phyloP scores from a whole-genome alignment of 2,329 filamentous ascomycete genomes.

The Pezicula rhizophila region DNA sequence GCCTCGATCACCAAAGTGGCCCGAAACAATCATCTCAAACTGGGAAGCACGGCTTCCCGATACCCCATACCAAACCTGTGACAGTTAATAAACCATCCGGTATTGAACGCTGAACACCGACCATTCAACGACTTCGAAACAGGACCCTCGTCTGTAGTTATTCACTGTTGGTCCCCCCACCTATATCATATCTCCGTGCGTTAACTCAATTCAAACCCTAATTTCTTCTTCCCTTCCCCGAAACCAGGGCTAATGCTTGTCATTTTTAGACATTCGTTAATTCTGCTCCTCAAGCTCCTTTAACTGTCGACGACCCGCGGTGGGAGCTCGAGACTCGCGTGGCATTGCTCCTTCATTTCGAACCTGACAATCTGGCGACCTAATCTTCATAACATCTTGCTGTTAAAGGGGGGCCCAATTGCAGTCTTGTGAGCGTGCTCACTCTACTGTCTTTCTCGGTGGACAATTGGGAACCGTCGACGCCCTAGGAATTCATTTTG shows the following conservation, averaged over 20 bases:
- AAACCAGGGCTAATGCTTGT: constrained; percentile 19
- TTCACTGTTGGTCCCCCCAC: constrained; percentile 1
- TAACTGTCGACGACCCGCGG: neutral
- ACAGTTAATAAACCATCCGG: constrained; percentile 3
- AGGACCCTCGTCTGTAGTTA: constrained; percentile 1
- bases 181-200: constrained; percentile 7
- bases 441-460: constrained; percentile 13
- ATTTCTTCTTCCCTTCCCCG: constrained; percentile 5
- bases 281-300: constrained; percentile 1
- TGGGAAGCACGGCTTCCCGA: constrained; percentile 14
- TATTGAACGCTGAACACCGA: constrained; percentile 2
- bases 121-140: constrained; percentile 5
- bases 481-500: neutral
- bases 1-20: constrained; percentile 8
- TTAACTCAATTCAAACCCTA: constrained; percentile 2
- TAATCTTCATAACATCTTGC: neutral
- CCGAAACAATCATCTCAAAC: constrained; percentile 14
- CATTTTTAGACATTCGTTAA: constrained; percentile 6
- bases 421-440: constrained; percentile 18
- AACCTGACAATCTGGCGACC: neutral
- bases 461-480: neutral
- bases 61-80: constrained; percentile 7
- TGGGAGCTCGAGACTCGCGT: neutral
- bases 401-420: constrained; percentile 10
- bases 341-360: neutral